Evolutionary conservation across 306 rosid species (phyloP), one percentile per base, ranked within the genome.

Genomic region (Ormosia emarginata): DNA sequence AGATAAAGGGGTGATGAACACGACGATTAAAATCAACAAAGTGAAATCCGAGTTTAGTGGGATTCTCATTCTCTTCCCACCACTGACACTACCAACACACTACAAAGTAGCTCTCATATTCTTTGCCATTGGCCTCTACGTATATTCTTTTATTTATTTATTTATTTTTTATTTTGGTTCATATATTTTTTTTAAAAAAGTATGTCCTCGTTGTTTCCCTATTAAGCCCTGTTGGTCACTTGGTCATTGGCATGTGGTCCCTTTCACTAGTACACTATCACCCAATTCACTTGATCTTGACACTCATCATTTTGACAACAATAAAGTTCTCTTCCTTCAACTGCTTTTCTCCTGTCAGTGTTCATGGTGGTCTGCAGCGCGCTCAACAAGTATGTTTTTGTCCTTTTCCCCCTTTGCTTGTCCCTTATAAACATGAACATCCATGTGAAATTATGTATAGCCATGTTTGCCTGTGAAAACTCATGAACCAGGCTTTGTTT

Each of bases 61-160:
- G 91, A 87, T 89, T 91, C 90, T 87, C 77, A 80, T 90, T 89
- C 93, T 69, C 57, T 55, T 86, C 87, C 93, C 91, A 90, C 90
- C 89, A 81, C 67, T 75, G 52, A 61, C 84, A 75, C 67, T 8
- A 63, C 82, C 84, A 69, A 57, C 36, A 40, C 69, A 79, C 56
- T 41, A 9, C 69, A 67, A 76, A 78, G 24, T 84, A 56, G 49
- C 87, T 81, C 82, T 84, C 77, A 58, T 87, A 87, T 90, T 84
- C 90, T 69, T 41, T 83, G 6, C 57, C 82, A 81, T 72, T 91
- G 74, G 81, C 56, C 81, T 74, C 81, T 37, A 53, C 13, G 37
- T 59, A 72, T 74, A 63, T 78, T 13, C 69, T 55, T 79, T 79
- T 56, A 10, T 36, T 39, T 30, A 33, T 11, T 49, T 50, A 39